phyloP scores from a whole-genome alignment of 208 protist species.

The Acanthamoeba royreba region DNA sequence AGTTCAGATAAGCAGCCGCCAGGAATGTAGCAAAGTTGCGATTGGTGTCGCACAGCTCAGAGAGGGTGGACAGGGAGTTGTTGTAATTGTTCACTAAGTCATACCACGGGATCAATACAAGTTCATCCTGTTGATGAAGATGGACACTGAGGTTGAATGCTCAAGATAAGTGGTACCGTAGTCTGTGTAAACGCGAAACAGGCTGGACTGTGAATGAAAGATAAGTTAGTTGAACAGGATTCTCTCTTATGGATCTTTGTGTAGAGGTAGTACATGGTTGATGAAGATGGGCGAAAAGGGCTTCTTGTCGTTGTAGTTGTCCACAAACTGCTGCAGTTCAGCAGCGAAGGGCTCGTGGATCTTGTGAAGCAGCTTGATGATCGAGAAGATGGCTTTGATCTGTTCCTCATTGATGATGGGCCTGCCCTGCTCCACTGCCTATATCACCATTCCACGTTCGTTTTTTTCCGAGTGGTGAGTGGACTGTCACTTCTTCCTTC shows the following conservation, averaged over 20 bases:
- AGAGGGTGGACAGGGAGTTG: not conserved
- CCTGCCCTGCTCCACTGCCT: not conserved
- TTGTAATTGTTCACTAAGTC: not conserved
- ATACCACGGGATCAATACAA: not conserved
- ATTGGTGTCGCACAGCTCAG: not conserved
- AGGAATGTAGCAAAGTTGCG: not conserved
- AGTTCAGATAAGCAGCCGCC: not conserved
- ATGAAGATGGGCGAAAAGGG: not conserved
- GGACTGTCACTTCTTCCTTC: not conserved
- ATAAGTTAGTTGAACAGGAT: not conserved
- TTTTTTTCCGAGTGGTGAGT: not conserved
- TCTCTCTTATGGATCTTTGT: not conserved
- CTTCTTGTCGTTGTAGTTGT: not conserved
- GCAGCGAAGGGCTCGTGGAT: not conserved
- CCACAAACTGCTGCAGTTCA: not conserved
- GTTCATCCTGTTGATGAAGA: not conserved
- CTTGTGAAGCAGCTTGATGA: not conserved
- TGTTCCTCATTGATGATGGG: not conserved
- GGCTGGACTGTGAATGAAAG: not conserved
- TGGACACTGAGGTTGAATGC: not conserved
- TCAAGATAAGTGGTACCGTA: not conserved
- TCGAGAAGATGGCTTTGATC: not conserved
- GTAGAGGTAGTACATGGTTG: not conserved
- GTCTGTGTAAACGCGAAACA: not conserved
- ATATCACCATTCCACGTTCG: too few species aligned